phyloP scores from a whole-genome alignment of 2,329 filamentous ascomycete genomes.

The Aspergillus pseudoterreus region DNA sequence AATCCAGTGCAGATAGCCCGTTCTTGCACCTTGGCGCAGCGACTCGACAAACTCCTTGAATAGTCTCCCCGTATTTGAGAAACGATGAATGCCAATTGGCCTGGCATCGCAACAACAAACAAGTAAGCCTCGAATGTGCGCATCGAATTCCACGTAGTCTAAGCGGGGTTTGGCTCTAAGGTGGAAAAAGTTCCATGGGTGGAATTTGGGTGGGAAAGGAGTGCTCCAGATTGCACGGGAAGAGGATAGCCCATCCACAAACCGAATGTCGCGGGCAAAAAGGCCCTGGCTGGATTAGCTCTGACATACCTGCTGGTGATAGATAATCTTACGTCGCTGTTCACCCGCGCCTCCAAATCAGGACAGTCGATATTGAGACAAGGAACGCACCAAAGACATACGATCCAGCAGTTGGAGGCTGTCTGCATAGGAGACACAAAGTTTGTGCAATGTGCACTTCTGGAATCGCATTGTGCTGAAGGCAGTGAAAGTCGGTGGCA shows the following conservation, averaged over 20 bases:
- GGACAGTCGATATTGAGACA: neutral
- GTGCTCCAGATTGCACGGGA: slow-evolving; percentile 7
- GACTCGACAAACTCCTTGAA: slow-evolving; percentile 8
- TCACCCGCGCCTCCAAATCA: slow-evolving; percentile 1
- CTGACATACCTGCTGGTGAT: neutral
- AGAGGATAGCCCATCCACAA: neutral
- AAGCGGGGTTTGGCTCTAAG: slow-evolving; percentile 2
- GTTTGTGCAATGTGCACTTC: neutral
- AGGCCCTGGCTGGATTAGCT: slow-evolving; percentile 7
- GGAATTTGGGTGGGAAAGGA: slow-evolving; percentile 9
- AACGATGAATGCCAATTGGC: slow-evolving; percentile 9
- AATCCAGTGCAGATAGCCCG: slow-evolving; percentile 8
- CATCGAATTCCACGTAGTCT: slow-evolving; percentile 10
- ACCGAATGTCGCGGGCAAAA: slow-evolving; percentile 6
- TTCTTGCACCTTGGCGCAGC: slow-evolving; percentile 6
- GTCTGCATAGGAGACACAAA: slow-evolving; percentile 6
- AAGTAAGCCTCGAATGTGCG: slow-evolving; percentile 8
- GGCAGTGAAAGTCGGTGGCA: too few relatives aligned
- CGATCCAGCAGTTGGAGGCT: neutral
- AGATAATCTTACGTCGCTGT: slow-evolving; percentile 1
- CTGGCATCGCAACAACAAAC: slow-evolving; percentile 7
- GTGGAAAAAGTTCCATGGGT: slow-evolving; percentile 7
- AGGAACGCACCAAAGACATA: slow-evolving; percentile 1
- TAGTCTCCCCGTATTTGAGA: slow-evolving; percentile 3
- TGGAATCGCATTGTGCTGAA: neutral